Evolutionary conservation across 805 yeast species (phyloP).

Genomic region (Jamesozyma jinghongensis): DNA sequence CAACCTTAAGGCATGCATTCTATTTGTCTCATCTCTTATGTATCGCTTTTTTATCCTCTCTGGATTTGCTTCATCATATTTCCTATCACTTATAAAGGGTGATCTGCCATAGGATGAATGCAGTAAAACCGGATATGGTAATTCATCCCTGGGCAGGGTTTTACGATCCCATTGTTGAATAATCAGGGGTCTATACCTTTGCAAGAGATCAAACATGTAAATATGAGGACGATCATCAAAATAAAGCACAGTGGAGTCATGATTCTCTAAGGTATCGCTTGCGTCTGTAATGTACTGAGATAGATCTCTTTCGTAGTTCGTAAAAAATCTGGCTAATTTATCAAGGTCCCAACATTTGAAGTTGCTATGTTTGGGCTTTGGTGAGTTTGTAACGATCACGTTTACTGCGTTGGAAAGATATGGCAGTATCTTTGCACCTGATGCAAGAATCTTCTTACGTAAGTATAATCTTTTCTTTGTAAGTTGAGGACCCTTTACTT

Average conservation of each 20-base stretch:
- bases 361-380: slow-evolving; percentile 10
- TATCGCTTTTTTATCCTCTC: slow-evolving; percentile 19
- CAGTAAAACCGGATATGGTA: slow-evolving; percentile 23
- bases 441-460: slow-evolving; percentile 22
- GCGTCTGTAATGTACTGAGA: slow-evolving; percentile 6
- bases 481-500: slow-evolving; percentile 8
- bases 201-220: slow-evolving; percentile 68
- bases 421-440: slow-evolving; percentile 49
- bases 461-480: slow-evolving; percentile 13
- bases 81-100: slow-evolving; percentile 56
- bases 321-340: slow-evolving; percentile 68
- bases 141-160: slow-evolving; percentile 26
- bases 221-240: slow-evolving; percentile 37
- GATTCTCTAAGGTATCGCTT: background rate
- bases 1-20: slow-evolving; percentile 20
- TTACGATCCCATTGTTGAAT: slow-evolving; percentile 59
- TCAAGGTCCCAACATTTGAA: slow-evolving; percentile 81
- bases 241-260: background rate
- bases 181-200: slow-evolving; percentile 67
- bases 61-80: slow-evolving; percentile 13
- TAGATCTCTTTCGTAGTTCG: slow-evolving; percentile 41
- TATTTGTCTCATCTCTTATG: slow-evolving; percentile 16
- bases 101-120: slow-evolving; percentile 49
- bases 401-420: slow-evolving; percentile 56
- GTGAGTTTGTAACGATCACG: slow-evolving; percentile 28